Conservation (phyloP, 352 stramenopile species). For the Phytophthora sojae region DNA sequence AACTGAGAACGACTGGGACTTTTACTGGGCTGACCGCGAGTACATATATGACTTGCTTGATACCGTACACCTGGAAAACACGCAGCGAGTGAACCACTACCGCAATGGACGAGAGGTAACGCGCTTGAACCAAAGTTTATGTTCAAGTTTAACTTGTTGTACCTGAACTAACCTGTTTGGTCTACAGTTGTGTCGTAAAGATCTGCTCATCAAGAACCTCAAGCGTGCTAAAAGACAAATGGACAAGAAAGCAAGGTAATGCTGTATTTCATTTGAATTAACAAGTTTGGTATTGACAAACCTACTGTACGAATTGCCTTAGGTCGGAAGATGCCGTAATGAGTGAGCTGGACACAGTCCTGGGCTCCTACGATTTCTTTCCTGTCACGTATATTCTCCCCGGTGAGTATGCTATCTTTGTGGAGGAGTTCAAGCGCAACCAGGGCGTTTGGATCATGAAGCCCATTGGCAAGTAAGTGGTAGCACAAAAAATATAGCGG, state of each 20-base stretch:
- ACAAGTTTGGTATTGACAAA: background rate
- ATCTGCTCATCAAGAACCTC: slow-evolving; percentile 96
- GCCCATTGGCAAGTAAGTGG: slow-evolving; percentile 87
- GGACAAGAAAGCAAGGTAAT: slow-evolving; percentile 81
- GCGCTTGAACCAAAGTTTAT: background rate
- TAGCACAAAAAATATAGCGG: background rate
- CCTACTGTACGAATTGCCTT: background rate
- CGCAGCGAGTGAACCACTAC: slow-evolving; percentile 93
- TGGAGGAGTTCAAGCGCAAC: slow-evolving; percentile 94
- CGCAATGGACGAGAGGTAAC: slow-evolving; percentile 81
- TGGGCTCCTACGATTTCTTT: slow-evolving; percentile 91
- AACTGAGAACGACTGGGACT: slow-evolving; percentile 89
- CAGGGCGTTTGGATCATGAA: slow-evolving; percentile 98
- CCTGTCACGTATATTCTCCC: slow-evolving; percentile 95
- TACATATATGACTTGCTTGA: slow-evolving; percentile 94
- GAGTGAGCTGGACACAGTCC: slow-evolving; percentile 26
- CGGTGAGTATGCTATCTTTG: slow-evolving; percentile 94
- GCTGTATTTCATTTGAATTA: no score
- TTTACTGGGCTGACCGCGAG: slow-evolving; percentile 91
- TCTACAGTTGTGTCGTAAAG: slow-evolving; percentile 90
- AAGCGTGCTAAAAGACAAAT: slow-evolving; percentile 88
- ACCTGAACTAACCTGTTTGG: slow-evolving; percentile 1
- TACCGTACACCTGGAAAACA: slow-evolving; percentile 82
- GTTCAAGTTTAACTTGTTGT: background rate
- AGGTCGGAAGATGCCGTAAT: slow-evolving; percentile 55